These are phyloP conservation scores for Mycena polygramma DNA, from an alignment of 768 basidiomycete species.

Conservation along the genomic window DNA sequence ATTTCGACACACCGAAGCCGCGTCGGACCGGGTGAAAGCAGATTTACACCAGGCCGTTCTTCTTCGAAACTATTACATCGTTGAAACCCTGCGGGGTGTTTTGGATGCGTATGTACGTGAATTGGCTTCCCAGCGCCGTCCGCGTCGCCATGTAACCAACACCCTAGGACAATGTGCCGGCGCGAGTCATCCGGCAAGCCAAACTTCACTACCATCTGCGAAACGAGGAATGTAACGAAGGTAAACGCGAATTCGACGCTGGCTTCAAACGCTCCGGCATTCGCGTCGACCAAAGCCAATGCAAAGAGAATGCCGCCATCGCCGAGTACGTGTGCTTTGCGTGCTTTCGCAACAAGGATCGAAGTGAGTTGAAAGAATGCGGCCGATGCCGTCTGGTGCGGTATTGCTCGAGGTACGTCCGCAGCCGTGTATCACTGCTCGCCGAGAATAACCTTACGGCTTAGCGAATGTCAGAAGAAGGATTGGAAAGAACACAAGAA, in stretches of 20 bases:
- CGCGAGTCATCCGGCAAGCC: background rate
- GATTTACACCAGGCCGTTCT: background rate
- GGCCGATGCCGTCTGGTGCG: constrained; percentile 2
- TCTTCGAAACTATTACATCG: constrained; percentile 7
- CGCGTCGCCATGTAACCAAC: too few relatives aligned
- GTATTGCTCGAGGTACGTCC: constrained; percentile 15
- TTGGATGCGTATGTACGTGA: constrained; percentile 7
- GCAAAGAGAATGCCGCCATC: constrained; percentile 1
- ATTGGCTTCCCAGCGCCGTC: background rate
- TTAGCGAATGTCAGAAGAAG: constrained; percentile 15
- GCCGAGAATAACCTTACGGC: background rate
- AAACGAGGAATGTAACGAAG: background rate
- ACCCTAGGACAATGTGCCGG: background rate
- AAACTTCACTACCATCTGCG: background rate
- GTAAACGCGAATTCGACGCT: too few relatives aligned
- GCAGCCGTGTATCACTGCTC: background rate
- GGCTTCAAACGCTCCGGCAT: background rate
- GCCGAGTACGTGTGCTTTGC: background rate
- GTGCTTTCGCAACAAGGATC: background rate
- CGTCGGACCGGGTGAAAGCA: too few relatives aligned
- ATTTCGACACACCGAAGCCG: too few relatives aligned
- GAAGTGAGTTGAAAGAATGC: constrained; percentile 4
- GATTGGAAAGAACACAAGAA: constrained; percentile 25
- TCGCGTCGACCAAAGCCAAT: background rate
- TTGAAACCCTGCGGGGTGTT: constrained; percentile 2